These are phyloP conservation scores for Euphorbia lathyris DNA, from an alignment of 345 rosid species.

Conservation along the genomic window DNA sequence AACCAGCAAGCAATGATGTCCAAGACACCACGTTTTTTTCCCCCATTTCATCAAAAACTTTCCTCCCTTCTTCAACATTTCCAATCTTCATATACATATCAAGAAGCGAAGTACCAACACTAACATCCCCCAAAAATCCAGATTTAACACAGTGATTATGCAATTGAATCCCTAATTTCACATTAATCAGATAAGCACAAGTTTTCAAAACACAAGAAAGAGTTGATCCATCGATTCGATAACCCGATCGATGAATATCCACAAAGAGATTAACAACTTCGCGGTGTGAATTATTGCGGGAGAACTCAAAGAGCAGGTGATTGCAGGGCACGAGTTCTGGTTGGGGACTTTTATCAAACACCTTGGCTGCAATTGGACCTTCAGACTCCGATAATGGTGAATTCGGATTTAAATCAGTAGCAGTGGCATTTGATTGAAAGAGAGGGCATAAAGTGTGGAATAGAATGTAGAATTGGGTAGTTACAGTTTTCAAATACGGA, in stretches of 20 bases:
- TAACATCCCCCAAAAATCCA: constrained; percentile 55
- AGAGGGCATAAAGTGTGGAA: not conserved
- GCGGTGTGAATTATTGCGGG: constrained; percentile 48
- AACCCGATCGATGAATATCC: constrained; percentile 46
- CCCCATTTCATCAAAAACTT: constrained; percentile 59
- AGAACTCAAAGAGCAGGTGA: constrained; percentile 46
- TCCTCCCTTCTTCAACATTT: constrained; percentile 50
- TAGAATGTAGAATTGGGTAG: constrained; percentile 14
- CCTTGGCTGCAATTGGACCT: constrained; percentile 27
- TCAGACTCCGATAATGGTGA: not conserved
- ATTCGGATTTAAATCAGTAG: constrained; percentile 6
- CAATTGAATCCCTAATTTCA: constrained; percentile 53
- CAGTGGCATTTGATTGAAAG: constrained; percentile 1
- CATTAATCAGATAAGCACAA: constrained; percentile 50
- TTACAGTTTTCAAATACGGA: constrained; percentile 10
- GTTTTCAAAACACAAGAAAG: constrained; percentile 68
- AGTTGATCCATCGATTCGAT: constrained; percentile 47
- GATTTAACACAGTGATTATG: constrained; percentile 56
- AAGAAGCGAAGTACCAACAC: constrained; percentile 77
- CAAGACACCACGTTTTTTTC: constrained; percentile 77
- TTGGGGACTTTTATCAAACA: constrained; percentile 53
- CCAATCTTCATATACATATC: constrained; percentile 70
- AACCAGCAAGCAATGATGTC: constrained; percentile 79
- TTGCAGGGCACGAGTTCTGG: constrained; percentile 22
- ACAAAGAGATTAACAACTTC: constrained; percentile 52